phyloP scores from a whole-genome alignment of 257 asterid genomes.

The Nicotiana obtusifolia region DNA sequence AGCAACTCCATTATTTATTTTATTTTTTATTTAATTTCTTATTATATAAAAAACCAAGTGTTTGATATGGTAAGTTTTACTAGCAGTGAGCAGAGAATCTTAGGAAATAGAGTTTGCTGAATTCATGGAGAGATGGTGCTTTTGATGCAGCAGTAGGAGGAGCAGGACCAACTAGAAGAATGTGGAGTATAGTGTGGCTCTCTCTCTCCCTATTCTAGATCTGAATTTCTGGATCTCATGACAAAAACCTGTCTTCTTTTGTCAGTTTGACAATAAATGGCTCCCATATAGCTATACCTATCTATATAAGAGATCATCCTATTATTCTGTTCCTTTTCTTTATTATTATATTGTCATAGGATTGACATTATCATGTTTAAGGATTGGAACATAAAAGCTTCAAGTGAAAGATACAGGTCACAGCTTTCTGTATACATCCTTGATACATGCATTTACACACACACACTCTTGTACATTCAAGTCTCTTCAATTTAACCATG shows the following conservation, averaged over 20 bases:
- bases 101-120: slow-evolving; percentile 19
- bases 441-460: slow-evolving; percentile 1
- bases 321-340: slow-evolving; percentile 3
- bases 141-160: not conserved
- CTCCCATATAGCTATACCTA: not conserved
- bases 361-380: slow-evolving; percentile 10
- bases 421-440: not conserved
- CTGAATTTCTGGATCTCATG: slow-evolving; percentile 11
- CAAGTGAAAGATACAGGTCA: not conserved
- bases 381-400: slow-evolving; percentile 1
- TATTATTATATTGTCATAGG: not conserved
- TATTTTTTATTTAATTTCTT: not conserved
- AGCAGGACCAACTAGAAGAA: not conserved
- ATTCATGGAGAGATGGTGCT: slow-evolving; percentile 13
- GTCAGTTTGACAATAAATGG: not conserved
- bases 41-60: not conserved
- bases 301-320: not conserved
- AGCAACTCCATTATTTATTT: not conserved
- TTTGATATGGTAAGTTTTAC: not conserved
- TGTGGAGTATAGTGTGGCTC: not conserved
- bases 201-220: slow-evolving; percentile 1
- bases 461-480: not conserved
- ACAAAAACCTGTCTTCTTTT: not conserved
- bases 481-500: not conserved
- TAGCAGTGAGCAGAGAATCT: slow-evolving; percentile 2